Conservation (phyloP, 73 alveolate genomes). For the Blepharisma stoltei region DNA sequence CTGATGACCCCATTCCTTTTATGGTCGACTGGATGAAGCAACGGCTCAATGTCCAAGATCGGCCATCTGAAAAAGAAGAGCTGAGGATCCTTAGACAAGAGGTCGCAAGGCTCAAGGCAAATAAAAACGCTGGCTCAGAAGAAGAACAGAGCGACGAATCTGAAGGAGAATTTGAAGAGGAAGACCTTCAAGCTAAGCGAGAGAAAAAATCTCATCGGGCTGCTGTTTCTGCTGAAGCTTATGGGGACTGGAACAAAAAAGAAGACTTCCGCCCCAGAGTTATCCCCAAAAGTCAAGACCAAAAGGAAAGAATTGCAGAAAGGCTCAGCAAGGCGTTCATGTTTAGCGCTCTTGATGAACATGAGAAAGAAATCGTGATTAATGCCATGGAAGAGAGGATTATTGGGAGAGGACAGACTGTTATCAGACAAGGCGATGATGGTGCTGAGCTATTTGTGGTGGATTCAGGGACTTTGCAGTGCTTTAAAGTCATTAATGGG, state of each 20-base stretch:
- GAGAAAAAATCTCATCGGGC: slow-evolving; percentile 17
- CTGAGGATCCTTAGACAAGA: background rate
- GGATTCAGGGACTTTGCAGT: slow-evolving; percentile 81
- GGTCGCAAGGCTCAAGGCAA: slow-evolving; percentile 26
- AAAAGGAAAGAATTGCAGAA: slow-evolving; percentile 66
- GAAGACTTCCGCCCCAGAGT: slow-evolving; percentile 73
- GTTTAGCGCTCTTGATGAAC: slow-evolving; percentile 81
- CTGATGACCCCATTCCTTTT: slow-evolving; percentile 41
- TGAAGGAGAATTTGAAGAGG: slow-evolving; percentile 26
- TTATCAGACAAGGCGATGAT: slow-evolving; percentile 94
- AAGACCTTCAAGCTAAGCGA: background rate
- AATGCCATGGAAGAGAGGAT: slow-evolving; percentile 91
- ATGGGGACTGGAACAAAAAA: slow-evolving; percentile 92
- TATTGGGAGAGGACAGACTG: slow-evolving; percentile 66
- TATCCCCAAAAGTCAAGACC: slow-evolving; percentile 76
- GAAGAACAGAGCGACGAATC: slow-evolving; percentile 38
- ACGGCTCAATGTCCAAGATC: background rate
- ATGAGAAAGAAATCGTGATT: slow-evolving; percentile 78
- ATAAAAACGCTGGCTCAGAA: slow-evolving; percentile 18
- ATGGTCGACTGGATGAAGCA: slow-evolving; percentile 20
- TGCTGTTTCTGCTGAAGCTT: slow-evolving; percentile 97
- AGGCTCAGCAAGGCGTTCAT: slow-evolving; percentile 81
- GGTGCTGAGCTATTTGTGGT: slow-evolving; percentile 94
- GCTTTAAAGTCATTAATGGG: slow-evolving; percentile 63
- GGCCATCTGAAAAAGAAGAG: slow-evolving; percentile 23